Percentiles rank a stretch among this genome's conserved stretches.
Conservation (phyloP, 495 filamentous ascomycete genomes). For the Neohortaea acidophila region DNA sequence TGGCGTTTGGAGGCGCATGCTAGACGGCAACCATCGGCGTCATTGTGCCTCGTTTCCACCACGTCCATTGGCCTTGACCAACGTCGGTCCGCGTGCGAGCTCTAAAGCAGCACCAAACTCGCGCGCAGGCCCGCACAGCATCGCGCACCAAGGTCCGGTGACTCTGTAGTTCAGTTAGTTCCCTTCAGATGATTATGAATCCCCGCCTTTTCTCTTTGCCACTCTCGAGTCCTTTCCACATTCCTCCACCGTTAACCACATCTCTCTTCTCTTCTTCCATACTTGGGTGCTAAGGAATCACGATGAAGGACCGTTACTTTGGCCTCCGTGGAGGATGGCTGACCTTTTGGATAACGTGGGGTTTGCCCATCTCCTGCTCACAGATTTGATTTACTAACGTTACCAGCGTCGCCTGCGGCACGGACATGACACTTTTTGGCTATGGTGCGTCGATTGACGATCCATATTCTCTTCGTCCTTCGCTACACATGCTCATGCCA, state of each 20-base stretch:
- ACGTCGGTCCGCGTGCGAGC: not conserved
- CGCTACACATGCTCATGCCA: too few species aligned
- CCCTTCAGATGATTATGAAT: too few species aligned
- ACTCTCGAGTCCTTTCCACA: too few species aligned
- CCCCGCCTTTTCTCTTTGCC: too few species aligned
- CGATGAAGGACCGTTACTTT: slow-evolving; percentile 16
- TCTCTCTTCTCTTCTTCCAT: not conserved
- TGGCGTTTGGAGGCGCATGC: not conserved
- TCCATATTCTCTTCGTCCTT: too few species aligned
- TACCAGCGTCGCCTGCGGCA: slow-evolving; percentile 17
- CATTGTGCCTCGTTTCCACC: not conserved
- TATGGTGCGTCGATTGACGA: too few species aligned
- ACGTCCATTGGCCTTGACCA: not conserved
- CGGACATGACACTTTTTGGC: slow-evolving; percentile 25
- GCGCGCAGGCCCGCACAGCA: not conserved
- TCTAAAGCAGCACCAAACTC: not conserved
- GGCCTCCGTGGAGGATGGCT: slow-evolving; percentile 16
- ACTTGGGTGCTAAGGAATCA: not conserved
- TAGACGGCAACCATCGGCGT: not conserved
- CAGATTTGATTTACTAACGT: not conserved
- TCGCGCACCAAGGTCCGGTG: not conserved
- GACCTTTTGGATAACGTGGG: slow-evolving; percentile 17
- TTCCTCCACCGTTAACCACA: too few species aligned
- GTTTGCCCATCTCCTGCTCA: not conserved
- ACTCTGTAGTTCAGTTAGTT: not conserved